Conservation (phyloP, 2,329 filamentous ascomycete species). For the Proliferodiscus dingleyae region DNA sequence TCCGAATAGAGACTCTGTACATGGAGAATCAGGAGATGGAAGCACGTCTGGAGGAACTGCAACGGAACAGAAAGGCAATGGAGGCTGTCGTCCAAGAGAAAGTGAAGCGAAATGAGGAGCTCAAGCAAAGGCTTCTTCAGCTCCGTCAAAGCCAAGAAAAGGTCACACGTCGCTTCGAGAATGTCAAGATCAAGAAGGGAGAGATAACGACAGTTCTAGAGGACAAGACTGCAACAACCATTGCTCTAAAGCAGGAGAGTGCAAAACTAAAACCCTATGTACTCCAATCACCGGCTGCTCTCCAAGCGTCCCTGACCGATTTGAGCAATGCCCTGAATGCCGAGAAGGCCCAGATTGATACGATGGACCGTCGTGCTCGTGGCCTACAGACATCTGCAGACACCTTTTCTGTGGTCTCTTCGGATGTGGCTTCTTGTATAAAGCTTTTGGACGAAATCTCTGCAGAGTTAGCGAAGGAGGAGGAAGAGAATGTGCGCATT, state of each 20-base stretch:
- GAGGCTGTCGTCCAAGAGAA: conserved; percentile 81
- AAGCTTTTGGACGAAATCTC: conserved; percentile 86
- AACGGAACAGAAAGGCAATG: conserved; percentile 71
- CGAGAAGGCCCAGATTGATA: conserved; percentile 82
- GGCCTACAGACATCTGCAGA: conserved; percentile 89
- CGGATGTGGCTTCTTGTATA: conserved; percentile 82
- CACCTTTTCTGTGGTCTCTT: conserved; percentile 77
- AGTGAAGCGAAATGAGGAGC: conserved; percentile 76
- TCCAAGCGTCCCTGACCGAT: conserved; percentile 78
- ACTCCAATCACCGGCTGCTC: conserved; percentile 75
- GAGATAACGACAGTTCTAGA: conserved; percentile 69
- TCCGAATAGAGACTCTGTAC: conserved; percentile 80
- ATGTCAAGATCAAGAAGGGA: conserved; percentile 74
- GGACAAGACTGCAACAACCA: conserved; percentile 63
- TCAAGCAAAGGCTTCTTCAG: conserved; percentile 77
- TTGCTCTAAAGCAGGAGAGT: conserved; percentile 76
- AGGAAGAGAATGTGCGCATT: conserved; percentile 80
- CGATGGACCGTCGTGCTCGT: conserved; percentile 79
- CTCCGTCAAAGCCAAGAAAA: conserved; percentile 77
- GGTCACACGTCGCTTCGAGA: conserved; percentile 76
- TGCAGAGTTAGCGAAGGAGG: conserved; percentile 80
- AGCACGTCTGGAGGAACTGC: conserved; percentile 72
- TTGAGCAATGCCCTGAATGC: conserved; percentile 70
- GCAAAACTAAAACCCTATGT: conserved; percentile 89
- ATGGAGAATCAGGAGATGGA: conserved; percentile 85